Evolutionary conservation across 1,284 basidiomycete species (phyloP), one percentile per base, ranked within the genome.

Genomic region (Kwoniella shivajii): DNA sequence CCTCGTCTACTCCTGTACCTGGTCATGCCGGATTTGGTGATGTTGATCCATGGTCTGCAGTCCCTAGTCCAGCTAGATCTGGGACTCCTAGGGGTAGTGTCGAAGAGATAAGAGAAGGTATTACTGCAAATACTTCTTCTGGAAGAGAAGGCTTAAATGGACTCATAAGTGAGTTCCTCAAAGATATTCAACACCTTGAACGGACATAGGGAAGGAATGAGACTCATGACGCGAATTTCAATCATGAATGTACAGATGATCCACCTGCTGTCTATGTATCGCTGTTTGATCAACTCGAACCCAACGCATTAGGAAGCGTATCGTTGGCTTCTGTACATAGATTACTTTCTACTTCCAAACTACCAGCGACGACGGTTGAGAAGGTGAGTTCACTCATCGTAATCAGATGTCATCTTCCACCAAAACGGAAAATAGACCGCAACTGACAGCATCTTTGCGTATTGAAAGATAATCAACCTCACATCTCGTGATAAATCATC

Each of bases 1-100:
- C 72, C 27, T 55, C 59, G 26, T 65, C 71, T 4, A 61, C 64
- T 16, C 67, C 66, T 6, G 62, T 55, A 41, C 58, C 61, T 3
- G 34, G 47, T 16, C 37, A 22, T 2, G 4, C 54, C 22, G 63
- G 60, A 1, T 75, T 64, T 72, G 89, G 84, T 64, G 87, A 86
- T 26, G 82, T 90, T 38, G 91, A 94, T 78, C 91, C 91, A 18
- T 94, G 91, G 91, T 89, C 87, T 68, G 81, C 88, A 56, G 82
- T 84, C 7, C 90, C 90, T 2, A 87, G 85, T 57, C 90, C 90
- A 10, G 64, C 64, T 2, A 45, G 67, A 14, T 55, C 56, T 9
- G 55, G 52, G 6, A 67, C 69, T 2, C 66, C 69, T 49, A 46
- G 53, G 37, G 49, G 33, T 20, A 53, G 36, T 36, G 50, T 54